A percentile compares a stretch with the other conserved stretches of the same genome.
These are phyloP conservation scores for Coemansia guatemalensis DNA, from an alignment of 192 early-diverging fungal species.

Conservation along the genomic window DNA sequence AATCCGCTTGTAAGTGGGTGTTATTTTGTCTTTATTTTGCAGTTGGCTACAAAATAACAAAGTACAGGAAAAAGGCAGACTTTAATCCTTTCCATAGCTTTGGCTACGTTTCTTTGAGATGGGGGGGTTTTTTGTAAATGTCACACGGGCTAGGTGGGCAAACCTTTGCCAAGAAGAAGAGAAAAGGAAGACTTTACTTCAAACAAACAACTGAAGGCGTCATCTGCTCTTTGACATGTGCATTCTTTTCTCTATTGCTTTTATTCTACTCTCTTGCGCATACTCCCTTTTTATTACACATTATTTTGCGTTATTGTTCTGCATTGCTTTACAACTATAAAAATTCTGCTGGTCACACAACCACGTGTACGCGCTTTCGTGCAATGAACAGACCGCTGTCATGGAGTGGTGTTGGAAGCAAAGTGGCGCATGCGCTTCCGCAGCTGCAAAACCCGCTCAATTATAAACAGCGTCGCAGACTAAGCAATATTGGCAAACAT, in stretches of 20 bases:
- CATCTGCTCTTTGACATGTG: not conserved
- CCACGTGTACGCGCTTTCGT: not conserved
- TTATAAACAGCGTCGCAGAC: constrained; percentile 10
- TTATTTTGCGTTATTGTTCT: not conserved
- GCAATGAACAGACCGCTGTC: not conserved
- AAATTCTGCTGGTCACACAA: not conserved
- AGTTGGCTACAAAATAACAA: not conserved
- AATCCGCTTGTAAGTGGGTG: not conserved
- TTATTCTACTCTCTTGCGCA: not conserved
- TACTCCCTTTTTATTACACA: not conserved
- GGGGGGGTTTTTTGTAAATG: not conserved
- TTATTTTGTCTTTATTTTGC: not conserved
- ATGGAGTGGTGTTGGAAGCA: not conserved
- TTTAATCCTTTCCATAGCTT: not conserved
- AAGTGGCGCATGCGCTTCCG: not conserved
- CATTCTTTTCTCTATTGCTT: not conserved
- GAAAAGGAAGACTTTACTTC: not conserved
- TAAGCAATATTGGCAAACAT: constrained; percentile 10
- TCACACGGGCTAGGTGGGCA: not conserved
- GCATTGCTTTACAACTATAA: not conserved
- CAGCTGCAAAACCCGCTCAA: not conserved
- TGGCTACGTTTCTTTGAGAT: not conserved
- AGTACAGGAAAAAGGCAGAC: not conserved
- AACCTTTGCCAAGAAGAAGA: not conserved
- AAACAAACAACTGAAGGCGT: not conserved